Evolutionary conservation across 306 rosid genomes (phyloP).

Genomic region (Trifolium dubium): DNA sequence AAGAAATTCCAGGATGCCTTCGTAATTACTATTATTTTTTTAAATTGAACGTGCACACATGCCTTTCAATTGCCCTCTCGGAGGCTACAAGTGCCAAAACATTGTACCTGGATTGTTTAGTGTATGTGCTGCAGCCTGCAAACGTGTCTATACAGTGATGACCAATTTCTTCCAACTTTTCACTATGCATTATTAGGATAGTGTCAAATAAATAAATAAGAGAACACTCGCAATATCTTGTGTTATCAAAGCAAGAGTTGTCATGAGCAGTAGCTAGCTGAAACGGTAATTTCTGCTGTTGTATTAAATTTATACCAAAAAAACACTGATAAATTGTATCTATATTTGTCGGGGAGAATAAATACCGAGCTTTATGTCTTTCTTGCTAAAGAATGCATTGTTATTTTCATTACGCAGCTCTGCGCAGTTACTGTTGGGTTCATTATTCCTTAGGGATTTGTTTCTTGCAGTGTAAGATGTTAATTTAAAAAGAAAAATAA

Average conservation of each 20-base stretch:
- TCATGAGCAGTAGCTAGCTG: not conserved
- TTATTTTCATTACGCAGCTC: not conserved
- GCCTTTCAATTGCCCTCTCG: not conserved
- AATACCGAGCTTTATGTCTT: too few relatives aligned
- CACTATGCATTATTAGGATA: not conserved
- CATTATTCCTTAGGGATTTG: not conserved
- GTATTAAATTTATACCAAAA: too few relatives aligned
- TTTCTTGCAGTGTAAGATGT: not conserved
- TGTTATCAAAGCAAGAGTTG: not conserved
- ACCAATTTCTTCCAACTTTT: constrained; percentile 9
- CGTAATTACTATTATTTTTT: not conserved
- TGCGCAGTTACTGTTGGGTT: not conserved
- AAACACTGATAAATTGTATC: too few relatives aligned
- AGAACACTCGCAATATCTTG: not conserved
- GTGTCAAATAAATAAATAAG: not conserved
- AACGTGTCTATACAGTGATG: constrained; percentile 10
- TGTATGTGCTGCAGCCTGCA: constrained; percentile 13
- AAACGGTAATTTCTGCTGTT: not conserved
- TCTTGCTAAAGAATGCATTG: not conserved
- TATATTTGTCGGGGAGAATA: too few relatives aligned
- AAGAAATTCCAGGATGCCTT: constrained; percentile 20
- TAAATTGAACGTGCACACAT: not conserved
- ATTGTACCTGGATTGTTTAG: constrained; percentile 1
- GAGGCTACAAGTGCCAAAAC: not conserved
- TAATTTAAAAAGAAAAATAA: not conserved